Percentiles rank a stretch among this genome's conserved stretches.
Conservation (phyloP, 306 rosid species). For the Vachellia pachyceras region DNA sequence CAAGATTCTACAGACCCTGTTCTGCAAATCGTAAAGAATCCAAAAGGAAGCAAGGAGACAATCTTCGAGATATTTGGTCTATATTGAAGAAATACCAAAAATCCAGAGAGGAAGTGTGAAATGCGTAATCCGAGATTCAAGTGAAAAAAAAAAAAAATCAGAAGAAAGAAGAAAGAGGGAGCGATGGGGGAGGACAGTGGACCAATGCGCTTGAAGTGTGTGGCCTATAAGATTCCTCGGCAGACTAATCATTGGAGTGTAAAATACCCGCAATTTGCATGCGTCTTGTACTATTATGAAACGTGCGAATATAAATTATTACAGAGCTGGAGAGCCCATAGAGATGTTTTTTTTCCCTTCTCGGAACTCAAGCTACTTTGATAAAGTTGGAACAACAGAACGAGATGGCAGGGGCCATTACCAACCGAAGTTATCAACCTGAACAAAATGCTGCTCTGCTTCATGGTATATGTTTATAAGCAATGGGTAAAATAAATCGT, state of each 20-base stretch:
- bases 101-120: not conserved
- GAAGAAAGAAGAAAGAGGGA: not conserved
- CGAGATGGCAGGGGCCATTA: too few relatives aligned
- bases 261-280: not conserved
- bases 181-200: not conserved
- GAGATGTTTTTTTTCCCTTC: not conserved
- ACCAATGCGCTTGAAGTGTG: not conserved
- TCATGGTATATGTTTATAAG: too few relatives aligned
- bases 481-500: too few relatives aligned
- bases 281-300: not conserved
- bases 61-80: not conserved
- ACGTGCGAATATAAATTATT: not conserved
- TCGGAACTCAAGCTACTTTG: not conserved
- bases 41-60: not conserved
- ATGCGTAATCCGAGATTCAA: not conserved
- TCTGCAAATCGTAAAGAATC: conserved; percentile 4
- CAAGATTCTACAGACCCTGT: conserved; percentile 21
- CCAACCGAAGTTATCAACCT: too few relatives aligned
- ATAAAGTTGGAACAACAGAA: not conserved
- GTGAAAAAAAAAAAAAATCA: not conserved
- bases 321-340: too few relatives aligned
- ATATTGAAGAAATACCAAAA: not conserved
- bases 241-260: too few relatives aligned
- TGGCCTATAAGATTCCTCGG: not conserved
- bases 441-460: too few relatives aligned